Evolutionary conservation across 2,329 filamentous ascomycete genomes (phyloP).

Genomic region (Clarireedia monteithiana): DNA sequence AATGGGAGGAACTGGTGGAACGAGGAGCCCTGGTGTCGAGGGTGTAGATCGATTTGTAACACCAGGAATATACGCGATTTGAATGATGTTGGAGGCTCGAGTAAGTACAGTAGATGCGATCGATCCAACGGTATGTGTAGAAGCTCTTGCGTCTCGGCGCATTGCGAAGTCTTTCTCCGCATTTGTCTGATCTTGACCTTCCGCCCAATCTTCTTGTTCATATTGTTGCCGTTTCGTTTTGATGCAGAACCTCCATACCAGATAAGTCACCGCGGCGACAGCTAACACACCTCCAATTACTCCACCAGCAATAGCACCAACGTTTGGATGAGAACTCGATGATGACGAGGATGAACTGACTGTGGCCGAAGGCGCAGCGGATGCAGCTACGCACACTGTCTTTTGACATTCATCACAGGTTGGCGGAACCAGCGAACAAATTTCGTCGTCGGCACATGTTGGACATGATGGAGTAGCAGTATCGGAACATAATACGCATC

Average conservation of each 20-base stretch:
- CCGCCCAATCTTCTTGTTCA: slow-evolving; percentile 49
- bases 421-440: slow-evolving; percentile 51
- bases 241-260: slow-evolving; percentile 83
- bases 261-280: slow-evolving; percentile 65
- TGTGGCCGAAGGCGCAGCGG: slow-evolving; percentile 18
- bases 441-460: slow-evolving; percentile 44
- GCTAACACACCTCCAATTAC: slow-evolving; percentile 77
- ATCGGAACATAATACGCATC: slow-evolving; percentile 50
- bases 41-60: slow-evolving; percentile 87
- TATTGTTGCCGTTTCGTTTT: slow-evolving; percentile 68
- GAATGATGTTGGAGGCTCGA: slow-evolving; percentile 95
- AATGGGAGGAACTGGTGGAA: slow-evolving; percentile 90
- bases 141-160: slow-evolving; percentile 57
- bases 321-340: slow-evolving; percentile 49
- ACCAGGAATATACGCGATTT: slow-evolving; percentile 97
- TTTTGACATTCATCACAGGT: slow-evolving; percentile 53
- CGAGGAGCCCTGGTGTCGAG: slow-evolving; percentile 70
- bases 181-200: slow-evolving; percentile 42
- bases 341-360: slow-evolving; percentile 25
- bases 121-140: slow-evolving; percentile 79
- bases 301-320: slow-evolving; percentile 84
- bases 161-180: slow-evolving; percentile 46
- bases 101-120: slow-evolving; percentile 94
- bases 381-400: slow-evolving; percentile 44
- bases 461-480: slow-evolving; percentile 47